Evolutionary conservation across 2,329 filamentous ascomycete genomes (phyloP).

Genomic region (Xylaria hypoxylon): DNA sequence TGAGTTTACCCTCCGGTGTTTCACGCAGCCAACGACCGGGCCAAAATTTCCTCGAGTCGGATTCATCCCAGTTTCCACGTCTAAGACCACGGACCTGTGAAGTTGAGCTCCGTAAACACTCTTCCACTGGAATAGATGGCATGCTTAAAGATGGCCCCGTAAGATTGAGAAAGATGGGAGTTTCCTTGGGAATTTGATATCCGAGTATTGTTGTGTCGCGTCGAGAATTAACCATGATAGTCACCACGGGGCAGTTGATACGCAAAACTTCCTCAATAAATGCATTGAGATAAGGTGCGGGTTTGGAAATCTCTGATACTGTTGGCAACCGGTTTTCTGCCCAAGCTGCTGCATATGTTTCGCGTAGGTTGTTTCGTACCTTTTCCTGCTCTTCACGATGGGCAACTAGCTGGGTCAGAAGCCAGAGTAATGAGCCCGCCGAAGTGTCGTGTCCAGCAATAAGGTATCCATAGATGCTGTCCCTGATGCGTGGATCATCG

Average conservation of each 20-base stretch:
- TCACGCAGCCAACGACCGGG: conserved; percentile 10
- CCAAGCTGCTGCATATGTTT: conserved; percentile 4
- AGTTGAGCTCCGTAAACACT: not conserved
- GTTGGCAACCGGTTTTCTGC: conserved; percentile 1
- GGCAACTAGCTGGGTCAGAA: not conserved
- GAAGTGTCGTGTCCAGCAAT: conserved; percentile 22
- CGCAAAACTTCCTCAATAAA: conserved; percentile 21
- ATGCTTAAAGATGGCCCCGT: conserved; percentile 11
- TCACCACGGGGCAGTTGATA: not conserved
- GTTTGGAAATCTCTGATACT: conserved; percentile 8
- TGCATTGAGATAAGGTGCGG: conserved; percentile 9
- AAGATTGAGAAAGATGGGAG: conserved; percentile 19
- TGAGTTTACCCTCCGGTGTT: not conserved
- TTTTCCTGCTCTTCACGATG: conserved; percentile 10
- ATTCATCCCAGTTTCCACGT: conserved; percentile 10
- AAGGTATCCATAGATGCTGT: conserved; percentile 10
- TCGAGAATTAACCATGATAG: conserved; percentile 5
- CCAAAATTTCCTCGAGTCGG: not conserved
- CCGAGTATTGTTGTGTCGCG: conserved; percentile 16
- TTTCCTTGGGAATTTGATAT: conserved; percentile 5
- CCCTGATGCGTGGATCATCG: conserved; percentile 7
- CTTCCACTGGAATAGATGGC: conserved; percentile 6
- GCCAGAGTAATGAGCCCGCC: conserved; percentile 7
- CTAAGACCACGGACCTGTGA: not conserved
- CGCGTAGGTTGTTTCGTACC: conserved; percentile 1